A percentile compares a stretch with the other conserved stretches of the same genome.
Conservation (phyloP, 192 early-diverging fungal species). For the Fimicolochytrium jonesii region DNA sequence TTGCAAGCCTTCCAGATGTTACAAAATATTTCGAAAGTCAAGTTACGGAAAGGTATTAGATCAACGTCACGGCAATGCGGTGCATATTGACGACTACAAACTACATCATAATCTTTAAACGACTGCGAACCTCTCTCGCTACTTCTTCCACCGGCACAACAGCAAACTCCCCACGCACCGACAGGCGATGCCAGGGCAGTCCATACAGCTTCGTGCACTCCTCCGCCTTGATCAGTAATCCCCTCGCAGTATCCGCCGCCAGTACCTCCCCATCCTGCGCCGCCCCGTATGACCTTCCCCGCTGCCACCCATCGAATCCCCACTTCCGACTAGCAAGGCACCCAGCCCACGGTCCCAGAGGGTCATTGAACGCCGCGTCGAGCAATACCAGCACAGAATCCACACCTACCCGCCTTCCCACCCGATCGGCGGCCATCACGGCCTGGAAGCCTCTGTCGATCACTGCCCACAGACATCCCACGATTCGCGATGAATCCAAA, state of each 20-base stretch:
- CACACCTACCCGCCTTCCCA: neutral
- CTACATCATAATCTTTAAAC: slow-evolving; percentile 17
- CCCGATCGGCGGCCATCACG: slow-evolving; percentile 3
- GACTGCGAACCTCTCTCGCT: slow-evolving; percentile 20
- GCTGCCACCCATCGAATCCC: slow-evolving; percentile 1
- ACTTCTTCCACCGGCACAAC: slow-evolving; percentile 25
- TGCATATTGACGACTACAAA: too few relatives aligned
- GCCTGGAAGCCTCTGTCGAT: slow-evolving; percentile 14
- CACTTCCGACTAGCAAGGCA: neutral
- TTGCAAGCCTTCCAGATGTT: too few relatives aligned
- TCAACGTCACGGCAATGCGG: too few relatives aligned
- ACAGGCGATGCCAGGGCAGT: slow-evolving; percentile 24
- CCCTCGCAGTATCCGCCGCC: neutral
- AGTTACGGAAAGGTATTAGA: too few relatives aligned
- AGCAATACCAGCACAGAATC: slow-evolving; percentile 21
- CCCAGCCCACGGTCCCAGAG: slow-evolving; percentile 16
- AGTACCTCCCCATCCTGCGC: neutral
- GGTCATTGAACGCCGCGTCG: slow-evolving; percentile 27
- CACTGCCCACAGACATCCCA: slow-evolving; percentile 11
- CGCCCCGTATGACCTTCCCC: neutral
- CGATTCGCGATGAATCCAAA: slow-evolving; percentile 15
- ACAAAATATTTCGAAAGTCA: too few relatives aligned
- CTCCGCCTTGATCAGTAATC: slow-evolving; percentile 17
- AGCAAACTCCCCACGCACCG: slow-evolving; percentile 13
- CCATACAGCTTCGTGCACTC: slow-evolving; percentile 27